Percentiles rank a stretch among this genome's conserved stretches.
Conservation (phyloP, 129 eudicot species). For the Saposhnikovia divaricata region DNA sequence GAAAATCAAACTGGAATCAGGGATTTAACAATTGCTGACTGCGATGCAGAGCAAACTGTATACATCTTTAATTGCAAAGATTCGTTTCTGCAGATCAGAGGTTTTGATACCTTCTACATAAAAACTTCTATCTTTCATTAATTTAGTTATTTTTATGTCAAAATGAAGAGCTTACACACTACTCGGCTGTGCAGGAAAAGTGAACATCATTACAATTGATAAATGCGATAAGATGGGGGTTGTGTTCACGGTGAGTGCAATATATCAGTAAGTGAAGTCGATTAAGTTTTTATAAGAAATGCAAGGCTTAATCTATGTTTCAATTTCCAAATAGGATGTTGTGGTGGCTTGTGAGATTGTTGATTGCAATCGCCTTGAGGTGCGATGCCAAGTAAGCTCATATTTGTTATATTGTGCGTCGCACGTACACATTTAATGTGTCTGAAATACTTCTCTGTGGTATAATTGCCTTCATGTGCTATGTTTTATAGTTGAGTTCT, state of each 20-base stretch:
- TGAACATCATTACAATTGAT: conserved; percentile 89
- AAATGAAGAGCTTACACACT: conserved; percentile 7
- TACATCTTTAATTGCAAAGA: conserved; percentile 85
- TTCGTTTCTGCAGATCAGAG: conserved; percentile 80
- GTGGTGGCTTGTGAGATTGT: conserved; percentile 99
- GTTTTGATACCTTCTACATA: conserved; percentile 17
- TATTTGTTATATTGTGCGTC: neutral
- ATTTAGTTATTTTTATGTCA: neutral
- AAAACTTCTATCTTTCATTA: neutral
- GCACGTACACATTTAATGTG: neutral
- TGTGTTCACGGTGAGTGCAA: conserved; percentile 57
- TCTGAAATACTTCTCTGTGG: neutral
- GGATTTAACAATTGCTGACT: conserved; percentile 64
- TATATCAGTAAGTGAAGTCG: neutral
- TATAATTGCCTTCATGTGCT: neutral
- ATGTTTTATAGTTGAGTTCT: neutral
- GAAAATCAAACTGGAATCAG: conserved; percentile 80
- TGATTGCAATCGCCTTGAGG: conserved; percentile 75
- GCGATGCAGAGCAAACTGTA: conserved; percentile 80
- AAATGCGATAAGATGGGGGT: conserved; percentile 94
- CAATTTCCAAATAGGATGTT: conserved; percentile 58
- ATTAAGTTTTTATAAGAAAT: conserved; percentile 3
- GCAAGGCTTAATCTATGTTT: conserved; percentile 7
- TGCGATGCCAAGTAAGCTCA: conserved; percentile 85
- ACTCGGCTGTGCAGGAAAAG: conserved; percentile 62